Base-by-base conservation (phyloP, 805 yeast species). In the Blastobotrys muscicola region DNA sequence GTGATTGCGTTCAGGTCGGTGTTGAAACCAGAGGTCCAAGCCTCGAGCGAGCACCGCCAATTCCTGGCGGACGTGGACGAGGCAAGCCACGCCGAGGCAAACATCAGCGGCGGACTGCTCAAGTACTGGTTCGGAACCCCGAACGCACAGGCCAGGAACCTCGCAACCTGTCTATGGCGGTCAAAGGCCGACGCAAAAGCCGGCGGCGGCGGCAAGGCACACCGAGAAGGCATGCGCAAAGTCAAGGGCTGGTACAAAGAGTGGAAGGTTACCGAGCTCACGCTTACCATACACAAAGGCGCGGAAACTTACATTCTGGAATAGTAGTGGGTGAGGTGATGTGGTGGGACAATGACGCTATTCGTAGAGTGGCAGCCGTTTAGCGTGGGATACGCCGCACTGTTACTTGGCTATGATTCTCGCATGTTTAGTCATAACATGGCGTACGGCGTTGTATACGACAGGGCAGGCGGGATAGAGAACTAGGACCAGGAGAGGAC, bases 71-170 rank as follows among this genome's bases (percentile, higher is more conserved):
- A 51, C 11, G 49, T 64, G 4, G 70, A 66, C 47, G 53, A 59
- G 43, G 54, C 43, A 2, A 58, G 68, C 2, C 70, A 66, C 43
- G 42, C 39, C 12, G 70, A 65, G 43, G 70, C 70, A 12, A 66
- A 57, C 48, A 39, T 29, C 9, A 55, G 64, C 5, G 70, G 70
- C 1, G 70, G 70, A 0, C 53, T 66, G 6, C 49, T 66, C 42
- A 66, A 66, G 45, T 66, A 66, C 50, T 66, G 69, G 68, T 66
- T 55, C 46, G 70, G 70, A 0, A 50, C 56, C 4, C 69, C 70
- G 1, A 60, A 66, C 44, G 56, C 54, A 20, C 50, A 37, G 10
- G 69, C 65, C 1, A 54, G 58, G 42, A 66, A 66, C 45, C 50
- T 66, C 36, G 70, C 70, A 2, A 66, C 70, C 2, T 66, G 70